Evolutionary conservation across 163 green algal genomes (phyloP), one percentile per base, ranked within the genome.

Genomic region (Coccomyxa subellipsoidea): DNA sequence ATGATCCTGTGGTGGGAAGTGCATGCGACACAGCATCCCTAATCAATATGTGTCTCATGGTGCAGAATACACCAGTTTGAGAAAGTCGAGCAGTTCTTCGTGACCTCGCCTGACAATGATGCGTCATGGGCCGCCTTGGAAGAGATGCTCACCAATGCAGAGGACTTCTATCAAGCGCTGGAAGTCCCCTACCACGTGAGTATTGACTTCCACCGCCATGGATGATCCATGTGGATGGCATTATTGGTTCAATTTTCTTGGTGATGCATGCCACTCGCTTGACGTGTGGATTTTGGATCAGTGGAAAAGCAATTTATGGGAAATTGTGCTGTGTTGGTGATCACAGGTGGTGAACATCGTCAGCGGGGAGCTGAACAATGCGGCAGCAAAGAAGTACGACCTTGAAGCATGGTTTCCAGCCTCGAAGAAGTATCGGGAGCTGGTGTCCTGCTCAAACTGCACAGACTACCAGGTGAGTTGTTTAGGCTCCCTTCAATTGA

Each of bases 61-160:
- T 82, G 79, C 90, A 95, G 93, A 73, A 95, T 99, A 80, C 97
- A 99, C 91, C 97, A 99, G 90, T 99, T 99, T 91, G 97, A 99
- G 84, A 99, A 99, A 90, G 94, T 99, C 73, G 97, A 99, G 93
- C 97, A 99, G 91, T 99, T 99, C 87, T 89, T 95, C 76, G 94
- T 99, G 54, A 92, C 89, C 66, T 93, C 86, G 8, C 92, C 94
- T 10, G 85, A 96, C 76, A 94, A 93, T 83, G 92, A 96, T 82
- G 88, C 90, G 47, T 96, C 88, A 59, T 99, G 97, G 97, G 66
- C 72, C n/a, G 83, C 83, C 0, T 69, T 86, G 69, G 83, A 86
- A 76, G 93, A 99, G 88, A 98, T 99, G 97, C 88, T 99, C 38
- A 91, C 71, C 72, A 99, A 98, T 82, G 93, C 94, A 18, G 96